Base-by-base conservation (phyloP, 306 rosid species). In the Mucuna pruriens region DNA sequence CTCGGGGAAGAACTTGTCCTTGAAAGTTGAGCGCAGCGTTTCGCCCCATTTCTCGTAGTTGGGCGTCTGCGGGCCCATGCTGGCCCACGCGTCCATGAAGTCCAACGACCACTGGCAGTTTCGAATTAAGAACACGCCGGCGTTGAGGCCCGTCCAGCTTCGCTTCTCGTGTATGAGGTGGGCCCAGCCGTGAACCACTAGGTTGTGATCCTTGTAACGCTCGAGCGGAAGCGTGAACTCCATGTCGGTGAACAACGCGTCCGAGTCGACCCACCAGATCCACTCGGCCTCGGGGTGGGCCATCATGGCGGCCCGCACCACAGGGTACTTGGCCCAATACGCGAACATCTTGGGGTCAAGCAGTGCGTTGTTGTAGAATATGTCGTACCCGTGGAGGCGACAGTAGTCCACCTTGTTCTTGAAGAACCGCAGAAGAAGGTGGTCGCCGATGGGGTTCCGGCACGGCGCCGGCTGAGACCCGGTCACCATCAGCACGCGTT, bases 201-300 rank as follows among this genome's bases (percentile, higher is more conserved):
- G 90, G 85, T 90, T 90, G 79, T 91, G 87, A 0, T 83, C 60
- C 51, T 72, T 90, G 96, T 93, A 93, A 12, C 92, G 86, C 1
- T 86, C 77, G 1, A 95, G 0, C 0, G 99, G 98, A 0, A 89
- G 89, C 77, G 85, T 88, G 88, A 93, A 95, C 4, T 93, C 98
- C 94, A 95, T 90, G 87, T 93, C 96, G 58, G 98, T 90, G 86
- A 95, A 87, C 83, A 87, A 16, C 5, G 98, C 98, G 89, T 93
- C 98, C 45, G 98, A 93, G 89, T 93, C 99, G 3, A 95, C 92
- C 99, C 99, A 95, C 94, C 93, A 95, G 88, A 95, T 91, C 98
- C 98, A 95, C 87, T 95, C 98, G 48, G 86, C 94, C 54, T 90
- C 98, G 4, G 97, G 96, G n/a, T 93, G 99, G 79, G 98, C 94